Evolutionary conservation across 352 stramenopile species (phyloP).

Genomic region (Pythium phragmiticola): DNA sequence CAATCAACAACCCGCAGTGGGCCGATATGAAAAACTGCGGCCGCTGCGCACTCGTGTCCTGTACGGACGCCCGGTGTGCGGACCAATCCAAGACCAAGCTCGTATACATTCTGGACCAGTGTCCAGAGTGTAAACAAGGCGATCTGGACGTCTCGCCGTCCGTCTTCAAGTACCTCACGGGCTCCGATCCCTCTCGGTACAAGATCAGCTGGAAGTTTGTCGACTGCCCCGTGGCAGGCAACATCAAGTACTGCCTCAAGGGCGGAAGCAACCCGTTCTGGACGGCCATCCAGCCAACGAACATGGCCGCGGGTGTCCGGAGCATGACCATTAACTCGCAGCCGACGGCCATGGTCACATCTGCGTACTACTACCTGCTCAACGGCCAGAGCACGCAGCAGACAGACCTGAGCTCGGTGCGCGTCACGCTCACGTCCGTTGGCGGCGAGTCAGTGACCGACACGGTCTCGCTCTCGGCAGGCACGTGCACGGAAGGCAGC

Average conservation of each 20-base stretch:
- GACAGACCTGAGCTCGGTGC: conserved; percentile 39
- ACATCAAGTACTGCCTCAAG: conserved; percentile 56
- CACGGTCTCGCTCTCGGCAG: conserved; percentile 20
- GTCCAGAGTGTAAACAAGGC: conserved; percentile 46
- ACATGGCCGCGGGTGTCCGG: conserved; percentile 47
- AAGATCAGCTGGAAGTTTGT: conserved; percentile 49
- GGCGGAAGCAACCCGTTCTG: conserved; percentile 59
- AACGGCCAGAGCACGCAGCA: conserved; percentile 40
- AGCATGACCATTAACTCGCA: conserved; percentile 32
- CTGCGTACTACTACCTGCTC: conserved; percentile 60
- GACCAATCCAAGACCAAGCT: conserved; percentile 35
- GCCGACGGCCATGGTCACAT: conserved; percentile 51
- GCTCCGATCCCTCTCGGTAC: conserved; percentile 24
- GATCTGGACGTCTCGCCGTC: conserved; percentile 56
- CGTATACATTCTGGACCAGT: conserved; percentile 74
- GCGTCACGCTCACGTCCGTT: conserved; percentile 40
- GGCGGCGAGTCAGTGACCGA: conserved; percentile 37
- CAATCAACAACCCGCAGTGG: conserved; percentile 65
- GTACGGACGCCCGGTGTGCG: conserved; percentile 44
- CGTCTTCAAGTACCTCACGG: conserved; percentile 41
- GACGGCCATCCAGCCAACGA: conserved; percentile 61
- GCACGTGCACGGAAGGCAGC: conserved; percentile 15
- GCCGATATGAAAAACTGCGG: conserved; percentile 51
- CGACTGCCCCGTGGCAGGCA: conserved; percentile 33
- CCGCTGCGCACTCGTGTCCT: conserved; percentile 32